Evolutionary conservation across 345 rosid species (phyloP).

Genomic region (Geranium brycei): DNA sequence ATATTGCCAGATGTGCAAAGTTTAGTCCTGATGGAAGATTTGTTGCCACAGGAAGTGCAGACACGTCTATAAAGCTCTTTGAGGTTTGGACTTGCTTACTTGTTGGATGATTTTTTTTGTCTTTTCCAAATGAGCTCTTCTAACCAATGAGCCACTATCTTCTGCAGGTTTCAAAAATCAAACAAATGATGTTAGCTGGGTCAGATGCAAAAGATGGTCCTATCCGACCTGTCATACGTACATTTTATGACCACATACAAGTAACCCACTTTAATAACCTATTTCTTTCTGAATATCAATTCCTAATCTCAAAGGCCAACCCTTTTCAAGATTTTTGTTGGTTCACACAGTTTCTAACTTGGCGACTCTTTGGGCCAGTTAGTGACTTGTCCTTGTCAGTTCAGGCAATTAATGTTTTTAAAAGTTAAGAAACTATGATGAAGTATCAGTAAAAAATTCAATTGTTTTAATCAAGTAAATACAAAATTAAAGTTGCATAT

Average conservation of each 20-base stretch:
- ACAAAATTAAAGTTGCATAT: no score
- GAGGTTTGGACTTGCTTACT: slow-evolving; percentile 31
- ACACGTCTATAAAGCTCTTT: slow-evolving; percentile 74
- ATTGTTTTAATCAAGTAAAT: no score
- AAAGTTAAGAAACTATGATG: no score
- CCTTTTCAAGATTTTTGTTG: no score
- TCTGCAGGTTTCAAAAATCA: slow-evolving; percentile 54
- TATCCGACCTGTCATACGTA: slow-evolving; percentile 60
- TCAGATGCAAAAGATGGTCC: slow-evolving; percentile 39
- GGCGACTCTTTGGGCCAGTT: no score
- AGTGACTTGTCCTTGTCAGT: no score
- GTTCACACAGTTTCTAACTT: no score
- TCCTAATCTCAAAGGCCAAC: no score
- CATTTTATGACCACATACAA: slow-evolving; percentile 73
- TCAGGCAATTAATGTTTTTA: no score
- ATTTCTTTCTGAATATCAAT: neutral
- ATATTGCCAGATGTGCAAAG: slow-evolving; percentile 76
- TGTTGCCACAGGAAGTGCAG: slow-evolving; percentile 82
- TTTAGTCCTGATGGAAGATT: slow-evolving; percentile 78
- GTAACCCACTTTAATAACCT: slow-evolving; percentile 21
- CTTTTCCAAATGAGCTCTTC: neutral
- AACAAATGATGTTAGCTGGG: slow-evolving; percentile 64
- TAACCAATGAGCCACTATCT: slow-evolving; percentile 6
- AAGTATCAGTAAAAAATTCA: no score
- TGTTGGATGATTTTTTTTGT: neutral